These are phyloP conservation scores for Colletotrichum spaethianum DNA, from an alignment of 2,329 filamentous ascomycete genomes.

Conservation along the genomic window DNA sequence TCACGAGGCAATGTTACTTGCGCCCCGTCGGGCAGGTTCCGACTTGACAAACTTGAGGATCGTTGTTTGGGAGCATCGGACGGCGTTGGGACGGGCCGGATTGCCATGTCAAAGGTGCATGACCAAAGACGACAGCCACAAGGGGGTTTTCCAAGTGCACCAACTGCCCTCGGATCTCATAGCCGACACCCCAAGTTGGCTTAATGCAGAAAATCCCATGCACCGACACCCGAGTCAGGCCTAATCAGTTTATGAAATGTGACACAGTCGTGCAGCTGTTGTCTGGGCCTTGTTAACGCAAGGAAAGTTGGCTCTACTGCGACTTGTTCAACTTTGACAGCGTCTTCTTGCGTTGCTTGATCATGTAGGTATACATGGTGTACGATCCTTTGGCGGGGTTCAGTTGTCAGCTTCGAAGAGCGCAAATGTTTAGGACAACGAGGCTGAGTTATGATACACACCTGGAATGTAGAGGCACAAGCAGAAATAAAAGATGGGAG, in stretches of 20 bases:
- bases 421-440: no score
- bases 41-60: no score
- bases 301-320: background rate
- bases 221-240: background rate
- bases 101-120: no score
- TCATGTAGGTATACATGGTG: slow-evolving; percentile 94
- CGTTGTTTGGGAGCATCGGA: no score
- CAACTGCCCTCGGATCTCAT: slow-evolving; percentile 1
- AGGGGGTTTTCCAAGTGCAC: background rate
- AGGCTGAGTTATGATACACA: slow-evolving; percentile 56
- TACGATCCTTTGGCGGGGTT: slow-evolving; percentile 64
- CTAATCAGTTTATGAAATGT: no score
- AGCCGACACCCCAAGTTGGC: slow-evolving; percentile 9
- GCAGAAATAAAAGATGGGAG: slow-evolving; percentile 74
- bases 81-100: no score
- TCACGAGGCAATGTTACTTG: no score
- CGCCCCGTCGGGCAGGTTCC: no score
- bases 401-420: background rate
- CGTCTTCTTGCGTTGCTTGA: slow-evolving; percentile 87
- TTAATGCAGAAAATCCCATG: background rate
- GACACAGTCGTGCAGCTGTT: background rate
- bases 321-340: slow-evolving; percentile 63
- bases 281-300: background rate
- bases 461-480: slow-evolving; percentile 85
- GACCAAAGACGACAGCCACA: background rate